Conservation (phyloP, 768 basidiomycete genomes). For the Cystobasidiopsis lactophilus region DNA sequence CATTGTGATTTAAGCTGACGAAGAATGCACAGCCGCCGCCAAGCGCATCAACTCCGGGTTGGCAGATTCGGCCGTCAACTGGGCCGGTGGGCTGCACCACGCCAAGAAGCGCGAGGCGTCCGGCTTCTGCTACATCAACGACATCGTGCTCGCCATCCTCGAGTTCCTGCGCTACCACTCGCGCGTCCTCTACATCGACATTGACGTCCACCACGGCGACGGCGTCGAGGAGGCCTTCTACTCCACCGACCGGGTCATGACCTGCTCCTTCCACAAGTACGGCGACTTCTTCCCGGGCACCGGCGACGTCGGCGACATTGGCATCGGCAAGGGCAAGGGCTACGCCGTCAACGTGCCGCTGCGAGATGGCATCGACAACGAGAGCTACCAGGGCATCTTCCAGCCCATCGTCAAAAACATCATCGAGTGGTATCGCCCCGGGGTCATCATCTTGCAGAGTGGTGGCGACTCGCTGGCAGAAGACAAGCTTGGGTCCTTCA, state of each 20-base stretch:
- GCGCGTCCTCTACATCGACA: constrained; percentile 88
- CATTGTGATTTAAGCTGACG: not conserved
- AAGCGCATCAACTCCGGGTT: constrained; percentile 55
- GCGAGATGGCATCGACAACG: constrained; percentile 83
- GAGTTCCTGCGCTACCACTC: constrained; percentile 60
- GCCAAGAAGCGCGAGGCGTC: constrained; percentile 98
- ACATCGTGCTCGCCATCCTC: constrained; percentile 82
- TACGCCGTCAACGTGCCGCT: constrained; percentile 85
- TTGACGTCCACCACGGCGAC: constrained; percentile 96
- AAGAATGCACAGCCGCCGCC: constrained; percentile 48
- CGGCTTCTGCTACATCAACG: constrained; percentile 96
- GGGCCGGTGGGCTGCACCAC: constrained; percentile 96
- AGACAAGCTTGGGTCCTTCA: constrained; percentile 90
- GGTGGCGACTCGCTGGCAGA: constrained; percentile 88
- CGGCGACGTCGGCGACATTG: constrained; percentile 62
- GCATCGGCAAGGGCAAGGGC: constrained; percentile 53
- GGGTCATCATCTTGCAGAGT: constrained; percentile 76
- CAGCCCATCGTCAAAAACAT: constrained; percentile 70
- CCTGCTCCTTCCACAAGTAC: constrained; percentile 88
- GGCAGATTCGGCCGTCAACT: constrained; percentile 70
- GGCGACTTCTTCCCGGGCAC: constrained; percentile 82
- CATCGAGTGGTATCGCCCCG: constrained; percentile 67
- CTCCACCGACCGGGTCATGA: constrained; percentile 91
- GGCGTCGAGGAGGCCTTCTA: constrained; percentile 98
- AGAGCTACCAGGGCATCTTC: constrained; percentile 67